Conservation (phyloP, 306 rosid species). For the Vigna angularis region DNA sequence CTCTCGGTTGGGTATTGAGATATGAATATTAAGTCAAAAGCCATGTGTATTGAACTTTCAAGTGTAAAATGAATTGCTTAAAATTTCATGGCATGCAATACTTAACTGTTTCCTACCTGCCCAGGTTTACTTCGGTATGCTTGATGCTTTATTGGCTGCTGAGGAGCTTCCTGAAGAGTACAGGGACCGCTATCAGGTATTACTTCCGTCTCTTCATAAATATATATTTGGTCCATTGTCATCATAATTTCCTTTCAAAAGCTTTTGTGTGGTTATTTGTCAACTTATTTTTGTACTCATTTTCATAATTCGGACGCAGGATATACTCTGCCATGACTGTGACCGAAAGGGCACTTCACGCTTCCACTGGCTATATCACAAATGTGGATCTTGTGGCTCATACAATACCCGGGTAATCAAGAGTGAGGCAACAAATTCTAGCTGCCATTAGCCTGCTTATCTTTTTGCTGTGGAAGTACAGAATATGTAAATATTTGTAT, state of each 20-base stretch:
- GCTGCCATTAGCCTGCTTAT: constrained; percentile 55
- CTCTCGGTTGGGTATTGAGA: constrained; percentile 13
- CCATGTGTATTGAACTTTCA: constrained; percentile 32
- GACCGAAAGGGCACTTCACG: constrained; percentile 75
- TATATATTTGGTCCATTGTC: constrained; percentile 7
- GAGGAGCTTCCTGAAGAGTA: constrained; percentile 98
- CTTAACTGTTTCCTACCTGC: constrained; percentile 45
- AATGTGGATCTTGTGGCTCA: constrained; percentile 89
- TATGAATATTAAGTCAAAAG: constrained; percentile 15
- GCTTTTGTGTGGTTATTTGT: background rate
- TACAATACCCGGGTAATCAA: constrained; percentile 95
- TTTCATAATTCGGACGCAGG: constrained; percentile 65
- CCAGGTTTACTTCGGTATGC: constrained; percentile 99
- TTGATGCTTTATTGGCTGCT: constrained; percentile 94
- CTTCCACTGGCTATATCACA: constrained; percentile 97
- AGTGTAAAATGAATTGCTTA: constrained; percentile 34
- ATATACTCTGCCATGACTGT: constrained; percentile 93
- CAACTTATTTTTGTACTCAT: background rate
- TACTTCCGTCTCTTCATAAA: constrained; percentile 20
- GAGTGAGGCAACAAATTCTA: constrained; percentile 57
- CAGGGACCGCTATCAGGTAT: constrained; percentile 85
- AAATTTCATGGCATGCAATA: constrained; percentile 25
- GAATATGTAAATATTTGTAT: constrained; percentile 70
- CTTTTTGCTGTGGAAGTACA: constrained; percentile 17
- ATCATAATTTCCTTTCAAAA: constrained; percentile 17